These are phyloP conservation scores for Ophiocordyceps sinensis DNA, from an alignment of 2,329 filamentous ascomycete species.

Conservation along the genomic window DNA sequence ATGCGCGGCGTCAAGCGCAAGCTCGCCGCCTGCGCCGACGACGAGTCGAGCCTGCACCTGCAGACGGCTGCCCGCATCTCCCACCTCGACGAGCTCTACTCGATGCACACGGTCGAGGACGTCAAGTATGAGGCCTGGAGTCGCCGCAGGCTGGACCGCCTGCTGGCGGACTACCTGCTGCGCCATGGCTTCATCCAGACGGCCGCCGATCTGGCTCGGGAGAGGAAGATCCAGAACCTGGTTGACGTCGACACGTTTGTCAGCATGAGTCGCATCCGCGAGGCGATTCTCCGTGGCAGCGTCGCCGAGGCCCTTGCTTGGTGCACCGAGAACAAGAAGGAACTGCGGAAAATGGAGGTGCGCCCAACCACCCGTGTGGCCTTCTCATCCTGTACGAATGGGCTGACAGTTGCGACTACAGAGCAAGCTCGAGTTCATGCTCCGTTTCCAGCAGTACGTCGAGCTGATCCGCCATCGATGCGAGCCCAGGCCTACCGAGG, in stretches of 20 bases:
- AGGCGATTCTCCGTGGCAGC: slow-evolving; percentile 54
- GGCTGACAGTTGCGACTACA: slow-evolving; percentile 14
- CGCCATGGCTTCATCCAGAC: slow-evolving; percentile 69
- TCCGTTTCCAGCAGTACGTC: slow-evolving; percentile 88
- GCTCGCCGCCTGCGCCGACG: slow-evolving; percentile 59
- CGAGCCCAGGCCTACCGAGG: slow-evolving; percentile 53
- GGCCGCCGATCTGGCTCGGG: slow-evolving; percentile 58
- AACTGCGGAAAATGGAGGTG: slow-evolving; percentile 75
- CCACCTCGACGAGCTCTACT: slow-evolving; percentile 70
- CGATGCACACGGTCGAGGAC: slow-evolving; percentile 69
- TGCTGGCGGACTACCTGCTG: slow-evolving; percentile 86
- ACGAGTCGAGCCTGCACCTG: slow-evolving; percentile 63
- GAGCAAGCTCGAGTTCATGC: slow-evolving; percentile 81
- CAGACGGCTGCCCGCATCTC: slow-evolving; percentile 63
- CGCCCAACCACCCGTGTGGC: slow-evolving; percentile 10
- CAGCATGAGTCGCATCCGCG: slow-evolving; percentile 63
- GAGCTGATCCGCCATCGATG: slow-evolving; percentile 65
- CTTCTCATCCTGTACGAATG: neutral
- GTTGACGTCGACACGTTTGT: slow-evolving; percentile 85
- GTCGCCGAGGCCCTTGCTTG: slow-evolving; percentile 71
- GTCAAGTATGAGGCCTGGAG: slow-evolving; percentile 92
- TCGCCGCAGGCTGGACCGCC: slow-evolving; percentile 61
- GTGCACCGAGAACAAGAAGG: slow-evolving; percentile 89
- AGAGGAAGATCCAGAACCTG: slow-evolving; percentile 63
- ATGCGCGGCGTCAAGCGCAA: slow-evolving; percentile 85